Evolutionary conservation across 805 yeast species (phyloP), one percentile per base, ranked within the genome.

Genomic region (Blastobotrys muscicola): DNA sequence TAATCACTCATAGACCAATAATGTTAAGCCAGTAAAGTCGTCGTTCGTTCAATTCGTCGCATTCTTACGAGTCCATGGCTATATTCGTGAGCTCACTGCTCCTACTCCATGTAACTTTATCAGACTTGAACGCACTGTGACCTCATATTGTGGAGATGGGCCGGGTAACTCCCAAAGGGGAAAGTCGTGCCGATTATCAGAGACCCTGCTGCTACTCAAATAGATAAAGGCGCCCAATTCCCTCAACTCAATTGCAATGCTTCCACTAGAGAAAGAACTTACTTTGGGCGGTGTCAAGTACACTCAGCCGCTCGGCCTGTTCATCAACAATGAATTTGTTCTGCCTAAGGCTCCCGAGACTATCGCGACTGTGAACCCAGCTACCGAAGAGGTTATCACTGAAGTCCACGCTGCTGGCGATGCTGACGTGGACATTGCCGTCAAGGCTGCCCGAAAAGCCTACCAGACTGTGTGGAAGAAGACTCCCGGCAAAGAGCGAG

Each of bases 341-440:
- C 62, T 70, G 38, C 74, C 87, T 12, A 66, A 71, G 47, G 73
- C 71, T 48, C 75, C 74, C 53, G 72, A 76, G 61, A 78, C 81
- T 12, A 73, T 82, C 51, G 80, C 59, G 46, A 79, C 78, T 13
- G 60, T 78, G 45, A 71, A 79, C 59, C 92, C 94, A 23, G 69
- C 85, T 13, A 82, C 89, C 35, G 92, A 83, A 63, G 80, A 82
- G 59, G 72, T 68, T 46, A 75, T 85, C 51, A 70, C 80, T 42
- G 72, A 72, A 41, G 78, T 84, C 41, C 79, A 82, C 60, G 89
- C 80, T 59, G 95, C 89, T 38, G 70, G 75, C 46, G 80, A 68
- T 42, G 90, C 74, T 42, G 96, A 87, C 62, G 81, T 87, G 33
- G 89, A 87, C 51, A 53, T 65, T 46, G 97, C 97, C 12, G 95